Evolutionary conservation across 495 filamentous ascomycete species (phyloP).

Genomic region (Neurospora sp.): DNA sequence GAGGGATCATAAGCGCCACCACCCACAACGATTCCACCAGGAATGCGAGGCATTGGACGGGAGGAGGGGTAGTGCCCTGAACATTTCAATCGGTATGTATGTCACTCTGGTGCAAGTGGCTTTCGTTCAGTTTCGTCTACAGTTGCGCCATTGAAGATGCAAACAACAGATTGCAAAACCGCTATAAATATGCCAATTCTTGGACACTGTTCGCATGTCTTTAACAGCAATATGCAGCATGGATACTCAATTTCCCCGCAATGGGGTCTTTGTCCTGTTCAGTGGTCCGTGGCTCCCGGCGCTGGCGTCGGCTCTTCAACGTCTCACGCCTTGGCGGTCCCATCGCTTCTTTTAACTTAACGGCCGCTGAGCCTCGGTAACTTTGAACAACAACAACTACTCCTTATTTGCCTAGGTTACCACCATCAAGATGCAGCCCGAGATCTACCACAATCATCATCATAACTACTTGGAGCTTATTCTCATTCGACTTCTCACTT

Average conservation of each 20-base stretch:
- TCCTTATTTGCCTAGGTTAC: background rate
- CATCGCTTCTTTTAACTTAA: background rate
- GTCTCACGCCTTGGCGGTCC: background rate
- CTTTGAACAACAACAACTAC: background rate
- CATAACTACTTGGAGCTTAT: background rate
- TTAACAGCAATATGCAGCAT: background rate
- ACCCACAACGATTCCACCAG: background rate
- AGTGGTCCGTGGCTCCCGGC: background rate
- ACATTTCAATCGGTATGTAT: background rate
- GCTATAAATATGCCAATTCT: background rate
- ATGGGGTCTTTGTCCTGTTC: background rate
- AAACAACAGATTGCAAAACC: background rate
- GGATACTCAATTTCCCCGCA: background rate
- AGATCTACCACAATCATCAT: background rate
- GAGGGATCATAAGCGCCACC: background rate
- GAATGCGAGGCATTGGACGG: background rate
- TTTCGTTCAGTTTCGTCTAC: background rate
- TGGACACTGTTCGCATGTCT: background rate
- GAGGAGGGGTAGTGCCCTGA: background rate
- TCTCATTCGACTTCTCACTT: background rate
- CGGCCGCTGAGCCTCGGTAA: slow-evolving; percentile 3
- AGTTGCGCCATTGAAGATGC: background rate
- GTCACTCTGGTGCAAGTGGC: background rate
- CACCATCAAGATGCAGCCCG: background rate
- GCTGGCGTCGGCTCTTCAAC: background rate